A percentile compares a stretch with the other conserved stretches of the same genome.
Conservation (phyloP, 208 protist genomes). For the Leishmania arabica region DNA sequence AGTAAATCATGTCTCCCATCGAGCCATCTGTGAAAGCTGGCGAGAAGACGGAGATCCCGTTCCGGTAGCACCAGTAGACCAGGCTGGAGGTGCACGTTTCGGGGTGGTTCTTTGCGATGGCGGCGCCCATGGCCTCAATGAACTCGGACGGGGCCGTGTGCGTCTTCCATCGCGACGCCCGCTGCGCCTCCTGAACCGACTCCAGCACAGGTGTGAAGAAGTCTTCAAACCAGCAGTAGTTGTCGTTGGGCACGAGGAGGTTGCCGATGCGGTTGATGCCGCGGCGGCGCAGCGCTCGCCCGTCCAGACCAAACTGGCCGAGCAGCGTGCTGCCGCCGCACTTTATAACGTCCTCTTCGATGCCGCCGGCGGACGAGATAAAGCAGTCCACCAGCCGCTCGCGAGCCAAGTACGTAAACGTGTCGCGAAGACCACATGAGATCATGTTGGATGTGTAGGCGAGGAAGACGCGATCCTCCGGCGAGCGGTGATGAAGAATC, state of each 20-base stretch:
- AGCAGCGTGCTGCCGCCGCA: conserved; percentile 96
- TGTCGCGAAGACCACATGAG: conserved; percentile 98
- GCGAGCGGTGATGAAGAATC: conserved; percentile 48
- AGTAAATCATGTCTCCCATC: conserved; percentile 99
- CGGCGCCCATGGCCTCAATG: conserved; percentile 96
- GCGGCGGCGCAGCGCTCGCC: conserved; percentile 82
- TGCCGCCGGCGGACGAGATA: conserved; percentile 98
- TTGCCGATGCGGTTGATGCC: conserved; percentile 99
- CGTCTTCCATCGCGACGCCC: conserved; percentile 53
- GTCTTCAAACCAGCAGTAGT: conserved; percentile 99
- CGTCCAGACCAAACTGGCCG: conserved; percentile 95
- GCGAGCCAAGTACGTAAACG: conserved; percentile 96
- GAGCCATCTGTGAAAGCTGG: conserved; percentile 99
- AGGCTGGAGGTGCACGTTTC: conserved; percentile 96
- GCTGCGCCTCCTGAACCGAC: conserved; percentile 92
- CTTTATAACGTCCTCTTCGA: conserved; percentile 99
- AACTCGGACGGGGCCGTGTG: conserved; percentile 96
- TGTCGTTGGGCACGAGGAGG: conserved; percentile 99
- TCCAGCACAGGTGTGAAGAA: conserved; percentile 99
- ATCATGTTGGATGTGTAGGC: conserved; percentile 99
- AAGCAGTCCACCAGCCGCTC: conserved; percentile 97
- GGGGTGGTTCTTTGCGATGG: conserved; percentile 55
- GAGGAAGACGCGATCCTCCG: conserved; percentile 95
- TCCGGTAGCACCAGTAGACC: conserved; percentile 98
- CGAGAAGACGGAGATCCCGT: conserved; percentile 99